Conservation (phyloP, 306 rosid genomes). For the Pyrus pyrifolia region DNA sequence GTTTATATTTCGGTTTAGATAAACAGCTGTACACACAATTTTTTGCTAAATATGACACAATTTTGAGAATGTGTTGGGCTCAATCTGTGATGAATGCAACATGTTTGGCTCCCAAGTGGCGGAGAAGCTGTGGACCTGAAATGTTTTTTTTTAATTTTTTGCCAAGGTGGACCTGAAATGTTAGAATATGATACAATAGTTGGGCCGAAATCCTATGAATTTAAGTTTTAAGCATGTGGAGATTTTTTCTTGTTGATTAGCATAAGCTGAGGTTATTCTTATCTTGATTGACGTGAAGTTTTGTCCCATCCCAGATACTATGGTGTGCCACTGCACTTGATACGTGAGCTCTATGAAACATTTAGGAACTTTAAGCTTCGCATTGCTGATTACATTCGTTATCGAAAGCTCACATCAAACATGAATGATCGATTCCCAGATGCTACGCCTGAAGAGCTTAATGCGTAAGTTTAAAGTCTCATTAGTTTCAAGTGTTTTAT, state of each 20-base stretch:
- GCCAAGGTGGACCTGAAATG: background rate
- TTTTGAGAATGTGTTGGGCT: background rate
- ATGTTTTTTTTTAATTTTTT: background rate
- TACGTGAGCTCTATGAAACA: slow-evolving; percentile 97
- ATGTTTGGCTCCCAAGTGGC: background rate
- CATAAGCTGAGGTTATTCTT: background rate
- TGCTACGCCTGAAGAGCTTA: slow-evolving; percentile 93
- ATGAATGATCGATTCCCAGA: slow-evolving; percentile 99
- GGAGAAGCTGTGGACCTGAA: background rate
- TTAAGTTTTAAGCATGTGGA: background rate
- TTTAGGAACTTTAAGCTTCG: slow-evolving; percentile 93
- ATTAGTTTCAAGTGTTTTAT: background rate
- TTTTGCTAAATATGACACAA: background rate
- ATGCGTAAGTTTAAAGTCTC: slow-evolving; percentile 55
- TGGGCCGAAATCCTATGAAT: background rate
- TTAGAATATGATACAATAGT: background rate
- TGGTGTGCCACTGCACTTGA: slow-evolving; percentile 93
- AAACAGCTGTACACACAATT: background rate
- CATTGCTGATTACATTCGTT: slow-evolving; percentile 77
- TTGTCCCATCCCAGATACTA: slow-evolving; percentile 51
- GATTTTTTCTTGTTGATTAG: background rate
- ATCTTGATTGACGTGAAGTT: slow-evolving; percentile 16
- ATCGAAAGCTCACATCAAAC: slow-evolving; percentile 95
- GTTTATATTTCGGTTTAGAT: background rate
- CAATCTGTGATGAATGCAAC: background rate